Evolutionary conservation across 495 filamentous ascomycete species (phyloP).

Genomic region (Xylaria grammica): DNA sequence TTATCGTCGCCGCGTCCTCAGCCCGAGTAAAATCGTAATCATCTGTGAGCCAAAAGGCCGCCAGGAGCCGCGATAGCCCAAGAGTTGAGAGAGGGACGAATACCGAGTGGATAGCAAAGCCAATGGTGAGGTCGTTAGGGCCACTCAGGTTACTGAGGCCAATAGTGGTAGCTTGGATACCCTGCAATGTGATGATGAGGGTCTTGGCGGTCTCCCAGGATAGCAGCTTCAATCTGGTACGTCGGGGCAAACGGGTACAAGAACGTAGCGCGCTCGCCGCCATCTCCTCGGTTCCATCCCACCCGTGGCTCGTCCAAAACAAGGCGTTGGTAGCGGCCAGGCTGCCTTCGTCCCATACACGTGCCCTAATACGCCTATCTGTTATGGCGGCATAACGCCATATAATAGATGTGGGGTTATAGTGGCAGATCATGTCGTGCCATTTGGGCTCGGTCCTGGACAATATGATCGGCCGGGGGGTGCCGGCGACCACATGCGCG

Average conservation of each 20-base stretch:
- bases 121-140: no score
- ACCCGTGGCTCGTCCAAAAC: constrained; percentile 39
- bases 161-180: background rate
- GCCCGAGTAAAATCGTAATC: no score
- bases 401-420: constrained; percentile 41
- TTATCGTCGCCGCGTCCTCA: no score
- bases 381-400: constrained; percentile 43
- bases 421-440: constrained; percentile 15
- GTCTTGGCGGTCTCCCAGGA: constrained; percentile 27
- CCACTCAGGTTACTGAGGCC: no score
- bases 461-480: no score
- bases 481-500: no score
- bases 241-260: constrained; percentile 21
- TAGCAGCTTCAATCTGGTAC: constrained; percentile 13
- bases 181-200: constrained; percentile 29
- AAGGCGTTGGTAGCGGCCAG: constrained; percentile 38
- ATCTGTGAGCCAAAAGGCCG: no score
- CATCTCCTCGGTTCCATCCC: constrained; percentile 42
- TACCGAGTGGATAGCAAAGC: no score
- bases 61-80: no score
- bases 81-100: no score
- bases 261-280: constrained; percentile 20
- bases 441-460: no score
- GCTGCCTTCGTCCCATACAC: constrained; percentile 26
- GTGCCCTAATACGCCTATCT: constrained; percentile 37